Evolutionary conservation across 768 basidiomycete genomes (phyloP).

Genomic region (Leucocoprinus leucothites): DNA sequence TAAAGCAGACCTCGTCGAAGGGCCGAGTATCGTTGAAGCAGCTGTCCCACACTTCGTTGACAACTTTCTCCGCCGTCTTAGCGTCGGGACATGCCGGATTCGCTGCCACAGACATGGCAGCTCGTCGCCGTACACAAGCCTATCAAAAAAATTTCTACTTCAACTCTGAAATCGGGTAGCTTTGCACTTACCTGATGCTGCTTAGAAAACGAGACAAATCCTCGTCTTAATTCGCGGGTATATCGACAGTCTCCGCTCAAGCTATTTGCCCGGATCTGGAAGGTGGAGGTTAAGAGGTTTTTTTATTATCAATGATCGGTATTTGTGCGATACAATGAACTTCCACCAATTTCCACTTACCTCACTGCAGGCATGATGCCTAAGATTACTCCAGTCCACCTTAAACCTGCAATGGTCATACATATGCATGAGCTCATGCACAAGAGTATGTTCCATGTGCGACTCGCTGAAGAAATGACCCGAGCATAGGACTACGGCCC

Average conservation of each 20-base stretch:
- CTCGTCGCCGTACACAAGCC: constrained; percentile 89
- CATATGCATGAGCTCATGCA: constrained; percentile 93
- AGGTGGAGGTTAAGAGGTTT: neutral
- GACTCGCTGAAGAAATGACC: constrained; percentile 76
- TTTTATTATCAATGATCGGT: neutral
- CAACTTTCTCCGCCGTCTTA: constrained; percentile 79
- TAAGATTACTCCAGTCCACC: constrained; percentile 84
- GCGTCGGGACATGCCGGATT: constrained; percentile 79
- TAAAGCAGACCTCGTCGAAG: constrained; percentile 82
- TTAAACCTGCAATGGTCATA: constrained; percentile 96
- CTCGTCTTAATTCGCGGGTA: constrained; percentile 75
- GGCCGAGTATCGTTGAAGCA: constrained; percentile 95
- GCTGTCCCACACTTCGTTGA: constrained; percentile 97
- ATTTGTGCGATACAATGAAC: neutral
- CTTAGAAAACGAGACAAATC: constrained; percentile 79
- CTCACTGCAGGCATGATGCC: constrained; percentile 97
- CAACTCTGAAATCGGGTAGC: constrained; percentile 10
- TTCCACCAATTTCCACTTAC: no score
- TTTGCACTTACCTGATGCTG: constrained; percentile 76
- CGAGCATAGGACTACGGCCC: constrained; percentile 82
- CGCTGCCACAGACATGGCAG: constrained; percentile 73
- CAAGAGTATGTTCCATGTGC: constrained; percentile 91
- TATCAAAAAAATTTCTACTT: constrained; percentile 25
- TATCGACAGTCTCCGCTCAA: constrained; percentile 92
- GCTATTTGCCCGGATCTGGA: constrained; percentile 91